Evolutionary conservation across 2,329 filamentous ascomycete genomes (phyloP).

Genomic region (Nannizzia gypsea): DNA sequence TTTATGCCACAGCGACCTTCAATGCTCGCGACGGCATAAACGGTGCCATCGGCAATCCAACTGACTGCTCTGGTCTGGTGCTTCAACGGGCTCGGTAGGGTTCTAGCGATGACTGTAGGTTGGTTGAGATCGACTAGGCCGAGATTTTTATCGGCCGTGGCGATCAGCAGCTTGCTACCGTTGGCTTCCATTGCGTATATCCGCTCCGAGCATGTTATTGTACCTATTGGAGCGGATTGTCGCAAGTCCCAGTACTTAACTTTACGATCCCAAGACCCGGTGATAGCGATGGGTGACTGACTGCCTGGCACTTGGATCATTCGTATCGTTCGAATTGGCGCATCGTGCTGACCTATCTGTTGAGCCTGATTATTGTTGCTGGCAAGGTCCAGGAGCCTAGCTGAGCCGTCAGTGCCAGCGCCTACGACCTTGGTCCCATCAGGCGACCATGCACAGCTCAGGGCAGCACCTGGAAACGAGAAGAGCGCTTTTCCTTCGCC

Average conservation of each 20-base stretch:
- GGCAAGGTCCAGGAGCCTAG: conserved; percentile 72
- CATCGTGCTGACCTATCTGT: conserved; percentile 73
- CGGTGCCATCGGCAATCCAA: conserved; percentile 82
- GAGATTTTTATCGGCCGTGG: conserved; percentile 89
- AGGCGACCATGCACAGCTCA: conserved; percentile 78
- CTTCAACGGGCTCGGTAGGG: conserved; percentile 85
- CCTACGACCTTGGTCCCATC: conserved; percentile 83
- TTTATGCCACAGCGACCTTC: conserved; percentile 96
- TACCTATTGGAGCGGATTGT: conserved; percentile 34
- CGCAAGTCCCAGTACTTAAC: conserved; percentile 47
- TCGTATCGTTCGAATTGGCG: conserved; percentile 63
- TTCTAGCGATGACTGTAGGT: conserved; percentile 87
- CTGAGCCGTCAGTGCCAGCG: conserved; percentile 78
- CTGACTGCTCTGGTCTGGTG: conserved; percentile 94
- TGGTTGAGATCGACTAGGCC: conserved; percentile 84
- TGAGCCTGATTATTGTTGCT: conserved; percentile 41
- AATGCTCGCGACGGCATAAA: conserved; percentile 90
- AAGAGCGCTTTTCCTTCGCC: conserved; percentile 76
- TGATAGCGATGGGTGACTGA: conserved; percentile 63
- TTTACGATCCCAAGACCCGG: conserved; percentile 56
- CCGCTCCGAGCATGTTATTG: conserved; percentile 39
- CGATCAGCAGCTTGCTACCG: conserved; percentile 77
- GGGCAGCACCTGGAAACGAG: conserved; percentile 71
- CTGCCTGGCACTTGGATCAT: conserved; percentile 54
- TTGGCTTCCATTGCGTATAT: conserved; percentile 82